Conservation (phyloP, 148 eudicot species). For the Cornus controversa region DNA sequence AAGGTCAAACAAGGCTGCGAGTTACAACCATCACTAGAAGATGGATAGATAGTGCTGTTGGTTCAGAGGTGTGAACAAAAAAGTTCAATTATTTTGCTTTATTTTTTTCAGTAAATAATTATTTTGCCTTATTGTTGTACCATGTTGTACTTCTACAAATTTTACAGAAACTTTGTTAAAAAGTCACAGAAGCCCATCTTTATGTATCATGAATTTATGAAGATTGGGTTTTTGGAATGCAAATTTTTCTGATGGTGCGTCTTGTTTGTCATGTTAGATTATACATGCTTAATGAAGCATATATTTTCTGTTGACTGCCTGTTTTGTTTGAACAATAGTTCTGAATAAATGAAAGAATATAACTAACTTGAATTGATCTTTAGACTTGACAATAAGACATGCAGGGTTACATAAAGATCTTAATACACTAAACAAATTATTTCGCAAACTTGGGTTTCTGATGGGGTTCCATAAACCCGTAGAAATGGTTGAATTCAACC, state of each 20-base stretch:
- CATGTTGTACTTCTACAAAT: neutral
- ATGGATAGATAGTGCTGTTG: constrained; percentile 75
- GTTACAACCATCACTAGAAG: constrained; percentile 80
- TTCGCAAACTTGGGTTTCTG: neutral
- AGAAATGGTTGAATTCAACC: neutral
- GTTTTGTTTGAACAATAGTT: neutral
- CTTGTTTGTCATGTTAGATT: neutral
- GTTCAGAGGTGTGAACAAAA: constrained; percentile 62
- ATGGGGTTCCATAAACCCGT: neutral
- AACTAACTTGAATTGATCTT: neutral
- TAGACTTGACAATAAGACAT: neutral
- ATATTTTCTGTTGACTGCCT: too few species aligned
- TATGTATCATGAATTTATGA: neutral
- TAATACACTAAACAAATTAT: too few species aligned
- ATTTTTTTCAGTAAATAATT: neutral
- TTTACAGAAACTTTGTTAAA: too few species aligned
- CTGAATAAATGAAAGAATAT: neutral
- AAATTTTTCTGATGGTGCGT: neutral
- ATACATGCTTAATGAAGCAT: neutral
- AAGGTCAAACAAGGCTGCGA: constrained; percentile 66
- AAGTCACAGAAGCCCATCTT: neutral
- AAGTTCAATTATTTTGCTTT: constrained; percentile 9
- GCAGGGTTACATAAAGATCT: too few species aligned
- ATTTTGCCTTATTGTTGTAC: neutral
- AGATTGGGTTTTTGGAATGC: neutral